Percentiles rank a stretch among this genome's conserved stretches.
These are phyloP conservation scores for Fusarium sublunatum DNA, from an alignment of 2,329 filamentous ascomycete genomes.

Conservation along the genomic window DNA sequence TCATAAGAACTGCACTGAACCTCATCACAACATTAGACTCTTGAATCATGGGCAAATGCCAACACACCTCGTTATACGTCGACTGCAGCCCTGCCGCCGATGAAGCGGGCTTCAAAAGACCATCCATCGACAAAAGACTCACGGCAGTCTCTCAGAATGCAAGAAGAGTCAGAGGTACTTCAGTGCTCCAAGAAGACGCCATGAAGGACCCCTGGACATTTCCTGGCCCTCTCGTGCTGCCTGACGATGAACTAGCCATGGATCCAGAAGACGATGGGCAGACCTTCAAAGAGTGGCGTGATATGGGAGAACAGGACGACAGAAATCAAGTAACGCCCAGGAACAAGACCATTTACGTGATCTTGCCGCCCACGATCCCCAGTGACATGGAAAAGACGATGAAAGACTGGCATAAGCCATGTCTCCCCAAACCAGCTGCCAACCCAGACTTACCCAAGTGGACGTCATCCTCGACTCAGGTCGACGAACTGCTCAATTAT, in stretches of 20 bases:
- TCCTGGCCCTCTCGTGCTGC: constrained; percentile 69
- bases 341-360: constrained; percentile 66
- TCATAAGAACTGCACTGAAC: too few relatives aligned
- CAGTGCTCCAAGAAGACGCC: constrained; percentile 20
- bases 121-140: constrained; percentile 17
- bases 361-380: constrained; percentile 56
- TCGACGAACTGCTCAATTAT: constrained; percentile 52
- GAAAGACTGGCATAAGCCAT: constrained; percentile 55
- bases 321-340: constrained; percentile 61
- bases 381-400: constrained; percentile 52
- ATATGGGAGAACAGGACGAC: constrained; percentile 43
- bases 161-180: constrained; percentile 29
- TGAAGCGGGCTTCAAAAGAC: constrained; percentile 25
- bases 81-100: constrained; percentile 29
- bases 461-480: constrained; percentile 38
- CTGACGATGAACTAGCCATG: constrained; percentile 66
- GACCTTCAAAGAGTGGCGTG: constrained; percentile 62
- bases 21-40: too few relatives aligned
- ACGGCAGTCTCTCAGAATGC: constrained; percentile 36
- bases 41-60: constrained; percentile 8
- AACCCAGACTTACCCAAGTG: constrained; percentile 8
- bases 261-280: constrained; percentile 65
- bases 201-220: constrained; percentile 54
- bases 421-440: constrained; percentile 16
- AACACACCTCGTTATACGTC: neutral